Base-by-base conservation (phyloP, 2,329 filamentous ascomycete genomes). In the Aspergillus sp. region DNA sequence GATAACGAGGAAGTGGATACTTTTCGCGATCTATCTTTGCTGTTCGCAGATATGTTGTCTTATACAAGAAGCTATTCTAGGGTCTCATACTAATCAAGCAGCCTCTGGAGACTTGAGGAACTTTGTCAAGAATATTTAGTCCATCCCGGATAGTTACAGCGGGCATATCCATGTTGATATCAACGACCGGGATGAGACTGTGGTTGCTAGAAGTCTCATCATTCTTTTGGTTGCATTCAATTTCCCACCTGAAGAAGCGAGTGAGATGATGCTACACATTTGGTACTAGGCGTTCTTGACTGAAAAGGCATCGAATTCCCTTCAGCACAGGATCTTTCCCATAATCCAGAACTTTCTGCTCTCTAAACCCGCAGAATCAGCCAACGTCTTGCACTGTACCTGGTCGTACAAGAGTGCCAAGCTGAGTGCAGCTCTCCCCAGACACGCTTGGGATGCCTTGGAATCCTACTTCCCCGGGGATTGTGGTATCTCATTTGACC, bases 61-160 rank as follows among this genome's bases (percentile, higher is more conserved):
- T 8, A 19, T 30, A 19, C 6, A 6, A 5, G 11, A 12, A 27
- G 27, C 44, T 39, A 7, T 11, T 32, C 7, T 32, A 11, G 7
- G 7, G 11, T 7, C 11, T 32, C 30, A 11, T 7, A 7, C 11
- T 11, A 32, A 32, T 32, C 30, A 32, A 32, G 11, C 40, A 72
- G 72, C 69, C 5, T 75, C 72, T 7, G 71, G 68, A 6, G 70
- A 75, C 45, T 42, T 68, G 5, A 58, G 71, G 33, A 74, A 76
- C 43, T 51, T 71, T 4, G 44, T 75, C 42, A 68, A 67, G 49
- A 66, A 71, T 0, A 47, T 74, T 3, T 52, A 51, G 2, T 38
- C 46, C 1, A 47, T 75, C 5, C 66, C 69, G 0, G 32, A 36
- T 4, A 46, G 26, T 0, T 70, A 64, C 42, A 45, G 33, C 0